Percentiles rank a stretch among this genome's conserved stretches.
Conservation (phyloP, 2,329 filamentous ascomycete genomes). For the Zelopaecilomyces penicillatus region DNA sequence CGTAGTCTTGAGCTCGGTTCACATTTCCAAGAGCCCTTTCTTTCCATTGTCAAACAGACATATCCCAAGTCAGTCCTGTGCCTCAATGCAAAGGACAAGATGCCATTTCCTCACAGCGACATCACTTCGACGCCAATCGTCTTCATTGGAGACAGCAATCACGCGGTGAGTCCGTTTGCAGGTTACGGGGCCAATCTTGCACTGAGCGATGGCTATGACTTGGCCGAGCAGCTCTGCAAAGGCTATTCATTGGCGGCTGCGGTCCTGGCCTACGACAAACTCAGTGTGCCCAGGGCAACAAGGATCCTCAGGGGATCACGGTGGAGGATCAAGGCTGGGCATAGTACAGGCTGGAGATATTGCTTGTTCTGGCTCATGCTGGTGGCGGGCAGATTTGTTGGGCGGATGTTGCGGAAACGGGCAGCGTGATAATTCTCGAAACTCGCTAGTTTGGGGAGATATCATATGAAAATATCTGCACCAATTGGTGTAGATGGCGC, state of each 20-base stretch:
- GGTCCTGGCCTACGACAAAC: constrained; percentile 25
- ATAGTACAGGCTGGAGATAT: constrained; percentile 17
- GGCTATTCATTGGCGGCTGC: constrained; percentile 17
- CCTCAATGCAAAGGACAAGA: constrained; percentile 36
- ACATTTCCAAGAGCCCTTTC: constrained; percentile 30
- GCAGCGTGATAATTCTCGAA: neutral
- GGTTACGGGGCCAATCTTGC: constrained; percentile 41
- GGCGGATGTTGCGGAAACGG: constrained; percentile 12
- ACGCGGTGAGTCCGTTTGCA: constrained; percentile 41
- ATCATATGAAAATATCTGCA: neutral
- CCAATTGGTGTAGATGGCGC: too few relatives aligned
- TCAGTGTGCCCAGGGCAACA: constrained; percentile 26
- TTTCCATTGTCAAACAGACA: constrained; percentile 29
- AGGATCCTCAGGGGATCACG: constrained; percentile 17
- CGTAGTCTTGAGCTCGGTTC: constrained; percentile 24
- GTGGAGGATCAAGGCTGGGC: constrained; percentile 14
- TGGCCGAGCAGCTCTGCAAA: constrained; percentile 31
- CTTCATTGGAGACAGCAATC: constrained; percentile 43
- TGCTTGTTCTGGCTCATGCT: constrained; percentile 15
- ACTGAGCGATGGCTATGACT: constrained; percentile 37
- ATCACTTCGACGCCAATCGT: constrained; percentile 22
- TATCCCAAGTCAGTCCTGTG: constrained; percentile 28
- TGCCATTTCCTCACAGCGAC: constrained; percentile 30
- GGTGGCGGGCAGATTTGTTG: constrained; percentile 13
- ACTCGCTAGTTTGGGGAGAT: neutral